Percentiles rank a stretch among this genome's conserved stretches.
Evolutionary conservation across 331 rosid genomes (phyloP).

Genomic region (Pyrus hybrid): DNA sequence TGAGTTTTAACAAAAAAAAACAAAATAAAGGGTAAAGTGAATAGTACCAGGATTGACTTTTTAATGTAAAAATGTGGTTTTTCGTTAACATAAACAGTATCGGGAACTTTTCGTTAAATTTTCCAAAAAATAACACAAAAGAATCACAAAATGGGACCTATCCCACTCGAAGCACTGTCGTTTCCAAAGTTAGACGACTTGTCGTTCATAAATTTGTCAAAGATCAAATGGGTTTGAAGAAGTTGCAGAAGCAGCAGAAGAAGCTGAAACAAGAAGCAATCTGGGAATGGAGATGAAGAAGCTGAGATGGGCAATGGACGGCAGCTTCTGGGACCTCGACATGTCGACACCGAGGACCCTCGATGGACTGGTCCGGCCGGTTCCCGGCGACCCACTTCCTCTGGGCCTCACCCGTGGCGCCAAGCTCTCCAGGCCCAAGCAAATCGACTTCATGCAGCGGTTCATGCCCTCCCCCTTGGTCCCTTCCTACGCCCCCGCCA

Average conservation of each 20-base stretch:
- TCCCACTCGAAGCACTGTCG: not conserved
- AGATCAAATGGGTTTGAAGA: not conserved
- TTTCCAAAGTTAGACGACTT: not conserved
- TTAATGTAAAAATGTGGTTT: no score
- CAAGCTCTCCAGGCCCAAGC: slow-evolving; percentile 64
- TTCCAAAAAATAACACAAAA: no score
- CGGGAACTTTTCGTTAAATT: no score
- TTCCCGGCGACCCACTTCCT: slow-evolving; percentile 57
- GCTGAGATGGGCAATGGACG: slow-evolving; percentile 90
- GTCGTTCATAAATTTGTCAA: not conserved
- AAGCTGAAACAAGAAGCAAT: not conserved
- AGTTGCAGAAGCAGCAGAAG: not conserved
- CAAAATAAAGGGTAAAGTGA: no score
- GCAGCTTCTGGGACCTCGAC: slow-evolving; percentile 76
- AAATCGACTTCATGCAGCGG: slow-evolving; percentile 73
- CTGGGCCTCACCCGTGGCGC: slow-evolving; percentile 66
- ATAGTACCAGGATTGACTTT: no score
- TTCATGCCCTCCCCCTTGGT: slow-evolving; percentile 60
- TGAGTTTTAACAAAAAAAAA: no score
- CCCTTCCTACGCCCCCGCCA: slow-evolving; percentile 40
- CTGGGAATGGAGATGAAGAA: slow-evolving; percentile 43
- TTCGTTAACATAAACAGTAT: no score
- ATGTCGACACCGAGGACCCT: slow-evolving; percentile 64
- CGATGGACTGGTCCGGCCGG: slow-evolving; percentile 54
- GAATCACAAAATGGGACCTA: no score